Percentiles rank a stretch among this genome's conserved stretches.
Conservation (phyloP, 2,329 filamentous ascomycete genomes). For the Gremmenia infestans region DNA sequence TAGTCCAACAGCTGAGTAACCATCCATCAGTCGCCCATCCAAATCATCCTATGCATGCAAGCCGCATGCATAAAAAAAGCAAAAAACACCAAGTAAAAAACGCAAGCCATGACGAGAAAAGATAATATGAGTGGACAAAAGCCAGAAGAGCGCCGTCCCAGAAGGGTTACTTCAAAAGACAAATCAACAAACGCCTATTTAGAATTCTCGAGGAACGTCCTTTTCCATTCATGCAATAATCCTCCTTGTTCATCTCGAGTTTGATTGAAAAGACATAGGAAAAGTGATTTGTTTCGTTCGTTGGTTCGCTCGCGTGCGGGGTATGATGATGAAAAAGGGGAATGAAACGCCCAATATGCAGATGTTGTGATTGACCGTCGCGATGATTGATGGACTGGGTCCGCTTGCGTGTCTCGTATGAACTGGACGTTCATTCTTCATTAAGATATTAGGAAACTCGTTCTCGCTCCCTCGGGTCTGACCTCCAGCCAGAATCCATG, state of each 20-base stretch:
- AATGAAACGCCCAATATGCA: conserved; percentile 23
- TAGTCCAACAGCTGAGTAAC: no score
- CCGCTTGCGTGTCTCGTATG: conserved; percentile 20
- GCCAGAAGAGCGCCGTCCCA: no score
- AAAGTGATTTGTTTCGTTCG: conserved; percentile 1
- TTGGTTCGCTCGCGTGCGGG: conserved; percentile 53
- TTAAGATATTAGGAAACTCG: conserved; percentile 25
- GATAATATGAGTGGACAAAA: no score
- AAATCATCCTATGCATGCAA: no score
- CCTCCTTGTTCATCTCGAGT: neutral
- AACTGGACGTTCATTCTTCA: conserved; percentile 13
- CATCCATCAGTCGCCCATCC: no score
- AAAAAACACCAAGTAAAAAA: no score
- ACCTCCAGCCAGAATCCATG: conserved; percentile 11
- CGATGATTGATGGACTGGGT: conserved; percentile 3
- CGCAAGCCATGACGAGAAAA: no score
- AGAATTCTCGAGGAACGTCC: no score
- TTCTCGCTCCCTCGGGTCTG: conserved; percentile 9
- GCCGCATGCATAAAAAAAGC: no score
- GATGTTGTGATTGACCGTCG: conserved; percentile 12
- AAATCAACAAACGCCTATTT: no score
- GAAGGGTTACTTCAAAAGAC: no score
- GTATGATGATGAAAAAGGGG: conserved; percentile 17
- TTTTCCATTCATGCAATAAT: no score
- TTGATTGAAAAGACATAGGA: neutral